Evolutionary conservation across 306 rosid genomes (phyloP), one percentile per base, ranked within the genome.

Genomic region (Senna siamea): DNA sequence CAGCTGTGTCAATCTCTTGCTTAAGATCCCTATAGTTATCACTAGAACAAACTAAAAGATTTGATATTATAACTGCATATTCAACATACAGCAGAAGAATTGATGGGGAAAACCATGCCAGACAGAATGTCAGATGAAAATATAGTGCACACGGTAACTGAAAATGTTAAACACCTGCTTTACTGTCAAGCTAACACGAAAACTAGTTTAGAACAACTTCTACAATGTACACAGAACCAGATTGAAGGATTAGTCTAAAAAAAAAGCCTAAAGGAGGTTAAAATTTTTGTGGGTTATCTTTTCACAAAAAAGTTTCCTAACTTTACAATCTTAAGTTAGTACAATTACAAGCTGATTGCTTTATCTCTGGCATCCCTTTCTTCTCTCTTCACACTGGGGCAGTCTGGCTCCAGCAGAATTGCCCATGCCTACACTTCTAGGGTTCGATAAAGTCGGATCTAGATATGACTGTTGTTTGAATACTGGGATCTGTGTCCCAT

Each of bases 291-390:
- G 61, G 61, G 62, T 41, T 44, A 47, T 65, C 65, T 64, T 22
- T 67, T 47, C 35, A 78, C 81, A 62, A 52, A 15, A 4, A 17
- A 51, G 23, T 40, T 68, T 58, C 74, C 52, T 78, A 79, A 55
- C 79, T 83, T 47, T 77, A 79, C 85, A 83, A 18, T 41, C 15
- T 70, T 26, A 68, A 44, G 84, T 78, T 66, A 77, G 82, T 78
- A 72, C 67, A 63, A 28, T 52, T n/a, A 23, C 41, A 66, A 74
- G 72, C 23, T 55, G 41, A 57, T 70, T 73, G 68, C 76, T 76
- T n/a, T 52, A 69, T 41, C 73, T 80, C 79, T 77, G 80, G 52
- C 70, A 77, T 76, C 77, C 76, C 46, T 79, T 84, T 81, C 77
- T 84, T 77, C 85, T 70, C 41, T 76, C 80, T 9, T 76, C 80